Evolutionary conservation across 2,329 filamentous ascomycete genomes (phyloP), one percentile per base, ranked within the genome.

Genomic region (Neopestalotiopsis sp.): DNA sequence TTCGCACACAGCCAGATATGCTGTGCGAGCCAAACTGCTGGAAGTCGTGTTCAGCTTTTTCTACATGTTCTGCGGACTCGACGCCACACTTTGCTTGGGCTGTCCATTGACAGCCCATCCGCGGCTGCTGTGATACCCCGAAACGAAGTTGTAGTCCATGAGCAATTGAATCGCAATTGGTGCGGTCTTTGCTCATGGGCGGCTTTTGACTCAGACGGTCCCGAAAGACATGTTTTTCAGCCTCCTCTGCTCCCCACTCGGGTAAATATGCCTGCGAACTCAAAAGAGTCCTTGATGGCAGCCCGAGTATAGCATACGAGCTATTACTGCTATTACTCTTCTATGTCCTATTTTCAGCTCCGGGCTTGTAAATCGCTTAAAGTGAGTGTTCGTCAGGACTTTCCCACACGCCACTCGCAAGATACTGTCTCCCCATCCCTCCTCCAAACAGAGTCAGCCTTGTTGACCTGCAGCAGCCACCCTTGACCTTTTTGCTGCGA

Each of bases 31-130:
- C 59, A 61, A 61, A 42, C 59, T 61, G 59, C 32, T 34, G 59
- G 59, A 61, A 61, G 59, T 61, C 20, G 59, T 61, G 59, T 20
- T 20, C 59, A 61, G 59, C 32, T 61, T 42, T 20, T 38, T 17
- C 30, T 17, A 14, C 20, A 17, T 9, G 4, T 10, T 34, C 57
- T 30, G 57, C 45, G n/a, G 45, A 9, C n/a, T 52, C 45, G 45
- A 52, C 45, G 45, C 45, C 45, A 52, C 45, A n/a, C 45, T 14
- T 34, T 34, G 30, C 59, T 38, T 38, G 34, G 59, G 32, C 17
- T 61, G 32, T 38, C 59, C 9, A 40, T 38, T 61, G 59, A 61
- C 59, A 38, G 45, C 45, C 45, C 34, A n/a, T 34, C 32, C 13
- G 32, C n/a, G 28, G 17, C 59, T 40, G 59, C 59, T 40, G 59